A percentile compares a stretch with the other conserved stretches of the same genome.
These are phyloP conservation scores for Plasmodium gaboni DNA, from an alignment of 169 alveolate genomes.

Conservation along the genomic window DNA sequence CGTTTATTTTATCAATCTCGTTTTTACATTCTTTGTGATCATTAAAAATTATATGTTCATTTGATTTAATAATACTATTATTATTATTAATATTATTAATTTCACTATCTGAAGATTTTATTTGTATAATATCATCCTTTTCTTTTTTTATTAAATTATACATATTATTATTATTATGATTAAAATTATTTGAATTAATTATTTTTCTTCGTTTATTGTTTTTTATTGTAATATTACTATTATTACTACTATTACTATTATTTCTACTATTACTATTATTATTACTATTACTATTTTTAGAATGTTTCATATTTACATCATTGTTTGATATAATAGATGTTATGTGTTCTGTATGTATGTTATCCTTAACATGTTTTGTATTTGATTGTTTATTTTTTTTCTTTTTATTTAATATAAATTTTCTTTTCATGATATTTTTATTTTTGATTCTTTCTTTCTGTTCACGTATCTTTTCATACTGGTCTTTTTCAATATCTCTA, in stretches of 20 bases:
- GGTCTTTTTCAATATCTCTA: constrained; percentile 20
- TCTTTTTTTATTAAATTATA: background rate
- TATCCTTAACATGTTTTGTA: background rate
- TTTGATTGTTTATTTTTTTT: background rate
- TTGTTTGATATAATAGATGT: background rate
- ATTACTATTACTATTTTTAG: background rate
- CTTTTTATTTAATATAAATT: background rate
- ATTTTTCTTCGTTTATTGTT: background rate
- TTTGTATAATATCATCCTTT: constrained; percentile 6
- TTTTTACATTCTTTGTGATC: no score
- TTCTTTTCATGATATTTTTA: background rate
- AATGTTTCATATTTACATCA: background rate
- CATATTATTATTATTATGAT: background rate
- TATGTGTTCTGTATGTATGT: no score
- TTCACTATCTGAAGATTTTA: background rate
- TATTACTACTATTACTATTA: background rate
- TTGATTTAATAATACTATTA: background rate
- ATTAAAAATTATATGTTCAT: no score
- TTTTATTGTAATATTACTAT: background rate
- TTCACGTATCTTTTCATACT: constrained; percentile 32
- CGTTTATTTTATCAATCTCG: background rate
- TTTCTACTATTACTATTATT: background rate
- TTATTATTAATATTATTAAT: background rate
- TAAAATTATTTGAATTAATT: background rate
- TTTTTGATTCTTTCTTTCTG: background rate